Base-by-base conservation (phyloP, 2,329 filamentous ascomycete genomes). In the Aotearoamyces nothofagi region DNA sequence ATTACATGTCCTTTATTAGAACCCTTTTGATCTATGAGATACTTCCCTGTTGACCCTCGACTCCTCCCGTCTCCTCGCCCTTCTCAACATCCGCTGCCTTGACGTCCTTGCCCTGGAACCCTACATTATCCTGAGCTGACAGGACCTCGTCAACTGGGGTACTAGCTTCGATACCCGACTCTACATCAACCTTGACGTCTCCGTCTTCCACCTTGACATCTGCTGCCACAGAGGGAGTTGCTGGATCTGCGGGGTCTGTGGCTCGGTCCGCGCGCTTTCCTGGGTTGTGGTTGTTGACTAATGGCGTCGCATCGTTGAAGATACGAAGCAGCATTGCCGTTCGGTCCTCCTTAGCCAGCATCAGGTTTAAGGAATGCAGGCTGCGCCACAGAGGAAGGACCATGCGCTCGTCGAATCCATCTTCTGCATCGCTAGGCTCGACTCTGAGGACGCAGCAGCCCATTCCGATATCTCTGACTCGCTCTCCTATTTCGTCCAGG, bases 261-360 rank as follows among this genome's bases (percentile, higher is more conserved):
- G 41, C 31, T 41, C 38, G 10, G 33, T 33, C 8, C 33, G 35
- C 14, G 39, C 39, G 17, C 39, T 42, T 17, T 48, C 39, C 5
- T 28, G 40, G 42, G 22, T 50, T 38, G 6, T 53, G 49, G 29
- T 61, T 65, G 50, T 47, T 92, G 37, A 92, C 67, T 26, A 93
- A 63, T 4, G 82, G 82, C 0, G 80, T 78, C 15, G 78, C 78
- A 43, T 96, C 87, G 49, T 94, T 92, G 58, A 78, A 98, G 35
- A 98, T 63, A 13, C 90, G 68, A 38, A 96, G 62, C 42, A 96
- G 59, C 82, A 96, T 92, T 1, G 90, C 90, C 14, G 74, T 77
- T 10, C 90, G 72, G 40, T 98, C 90, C 52, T 98, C 90, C 60
- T 98, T 98, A 27, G 90, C 87, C 47, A 98, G 63, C 90, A 98